Evolutionary conservation across 768 basidiomycete species (phyloP).

Genomic region (Podaxis sp.): DNA sequence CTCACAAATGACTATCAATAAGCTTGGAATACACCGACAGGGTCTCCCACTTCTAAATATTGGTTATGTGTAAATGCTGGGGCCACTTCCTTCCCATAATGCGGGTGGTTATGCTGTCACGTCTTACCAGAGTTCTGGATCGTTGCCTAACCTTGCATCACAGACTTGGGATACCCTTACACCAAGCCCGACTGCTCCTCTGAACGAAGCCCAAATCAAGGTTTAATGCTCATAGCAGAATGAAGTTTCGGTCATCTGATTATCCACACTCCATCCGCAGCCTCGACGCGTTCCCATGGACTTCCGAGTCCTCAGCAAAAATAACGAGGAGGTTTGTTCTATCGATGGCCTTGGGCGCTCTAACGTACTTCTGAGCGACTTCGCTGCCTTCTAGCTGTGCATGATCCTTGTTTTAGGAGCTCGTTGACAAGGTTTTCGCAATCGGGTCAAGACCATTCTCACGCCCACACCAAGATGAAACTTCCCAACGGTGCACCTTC

Average conservation of each 20-base stretch:
- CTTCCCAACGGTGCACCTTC: background rate
- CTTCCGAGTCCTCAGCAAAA: background rate
- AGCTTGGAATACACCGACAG: background rate
- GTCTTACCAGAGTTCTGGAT: background rate
- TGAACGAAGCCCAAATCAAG: background rate
- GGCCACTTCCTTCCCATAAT: background rate
- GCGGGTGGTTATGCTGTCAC: background rate
- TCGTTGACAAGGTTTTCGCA: background rate
- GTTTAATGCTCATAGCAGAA: background rate
- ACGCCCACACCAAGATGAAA: constrained; percentile 14
- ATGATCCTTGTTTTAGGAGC: background rate
- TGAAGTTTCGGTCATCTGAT: constrained; percentile 6
- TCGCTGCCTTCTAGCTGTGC: background rate
- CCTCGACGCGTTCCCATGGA: constrained; percentile 7
- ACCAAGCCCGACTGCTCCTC: background rate
- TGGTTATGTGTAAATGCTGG: background rate
- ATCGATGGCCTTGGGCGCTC: constrained; percentile 12
- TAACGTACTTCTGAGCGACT: background rate
- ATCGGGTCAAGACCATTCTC: background rate
- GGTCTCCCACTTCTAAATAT: background rate
- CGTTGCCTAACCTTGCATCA: background rate
- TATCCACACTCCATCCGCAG: constrained; percentile 9
- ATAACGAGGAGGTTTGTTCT: constrained; percentile 3
- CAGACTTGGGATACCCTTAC: background rate
- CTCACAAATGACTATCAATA: background rate